Evolutionary conservation across 1,139 yeast genomes (phyloP), one percentile per base, ranked within the genome.

Genomic region (Saccharomyces hybrid): DNA sequence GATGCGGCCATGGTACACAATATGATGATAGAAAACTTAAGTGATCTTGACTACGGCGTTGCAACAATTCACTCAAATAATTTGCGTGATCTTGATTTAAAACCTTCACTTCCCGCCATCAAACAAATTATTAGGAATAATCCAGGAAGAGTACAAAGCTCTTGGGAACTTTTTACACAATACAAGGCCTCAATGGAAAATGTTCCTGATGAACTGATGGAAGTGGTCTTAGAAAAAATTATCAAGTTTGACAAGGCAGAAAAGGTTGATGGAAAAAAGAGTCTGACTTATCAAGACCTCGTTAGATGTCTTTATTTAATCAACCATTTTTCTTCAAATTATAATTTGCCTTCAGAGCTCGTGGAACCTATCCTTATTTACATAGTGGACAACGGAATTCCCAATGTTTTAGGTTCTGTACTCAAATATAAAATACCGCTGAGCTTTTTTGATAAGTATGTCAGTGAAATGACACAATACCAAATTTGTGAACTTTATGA

Each of bases 101-200:
- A 14, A 23, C 41, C 44, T 9, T 38, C 44, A 38, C 13, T 38
- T 38, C 11, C 44, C 26, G 44, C 44, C 13, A 38, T 38, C 8
- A 38, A 38, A 7, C 25, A 38, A 38, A 38, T 38, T 1, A 9
- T 38, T n/a, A 38, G 32, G 59, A 11, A 58, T 62, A 69, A 69
- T 52, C 71, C 72, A 25, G 70, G 70, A 1, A 62, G 72, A 52
- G 67, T 63, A 19, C 53, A 53, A 38, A 64, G 62, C 48, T 65
- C 69, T 3, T 69, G 68, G 70, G 69, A 63, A 51, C 47, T 62
- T 14, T 64, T 62, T 31, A 46, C 57, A 14, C 58, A 58, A 14
- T 54, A 56, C 29, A 51, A 51, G 3, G 49, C 49, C 7, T n/a
- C 49, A 8, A 27, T 55, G 9, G 49, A 57, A 14, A 41, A 46